Conservation (phyloP, 2,329 filamentous ascomycete genomes). For the Xylariaceae sp. region DNA sequence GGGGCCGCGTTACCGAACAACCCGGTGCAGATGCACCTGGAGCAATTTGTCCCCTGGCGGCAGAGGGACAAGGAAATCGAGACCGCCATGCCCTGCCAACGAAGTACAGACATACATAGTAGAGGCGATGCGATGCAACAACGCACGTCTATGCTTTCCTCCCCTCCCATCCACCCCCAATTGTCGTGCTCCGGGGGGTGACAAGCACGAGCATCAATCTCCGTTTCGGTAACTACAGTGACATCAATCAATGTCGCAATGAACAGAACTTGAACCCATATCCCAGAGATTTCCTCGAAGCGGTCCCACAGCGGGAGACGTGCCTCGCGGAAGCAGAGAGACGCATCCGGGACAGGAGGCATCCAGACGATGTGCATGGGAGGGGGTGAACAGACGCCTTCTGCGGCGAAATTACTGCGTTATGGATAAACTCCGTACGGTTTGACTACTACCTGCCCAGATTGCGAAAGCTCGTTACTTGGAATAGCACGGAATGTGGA, state of each 20-base stretch:
- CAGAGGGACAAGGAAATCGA: too few species aligned
- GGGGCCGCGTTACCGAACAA: too few species aligned
- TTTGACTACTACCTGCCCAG: conserved; percentile 14
- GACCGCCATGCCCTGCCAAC: too few species aligned
- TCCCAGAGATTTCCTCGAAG: conserved; percentile 25
- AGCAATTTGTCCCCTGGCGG: too few species aligned
- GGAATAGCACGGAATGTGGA: neutral
- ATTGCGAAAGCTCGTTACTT: conserved; percentile 7
- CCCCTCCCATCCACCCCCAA: too few species aligned
- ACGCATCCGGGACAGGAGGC: conserved; percentile 32
- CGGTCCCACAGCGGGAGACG: conserved; percentile 33
- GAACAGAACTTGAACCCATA: conserved; percentile 31
- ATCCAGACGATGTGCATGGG: conserved; percentile 35
- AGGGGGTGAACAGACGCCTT: too few species aligned
- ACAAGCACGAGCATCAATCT: conserved; percentile 11
- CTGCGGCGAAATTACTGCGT: conserved; percentile 28
- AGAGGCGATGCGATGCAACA: too few species aligned
- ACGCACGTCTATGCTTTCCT: too few species aligned
- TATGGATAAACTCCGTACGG: conserved; percentile 17
- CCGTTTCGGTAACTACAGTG: conserved; percentile 21
- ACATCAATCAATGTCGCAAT: conserved; percentile 23
- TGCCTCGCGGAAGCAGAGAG: conserved; percentile 35
- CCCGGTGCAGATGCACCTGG: too few species aligned
- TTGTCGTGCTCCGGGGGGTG: too few species aligned
- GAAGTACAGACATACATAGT: too few species aligned